Evolutionary conservation across 2,329 filamentous ascomycete species (phyloP).

Genomic region (Alternaria solani): DNA sequence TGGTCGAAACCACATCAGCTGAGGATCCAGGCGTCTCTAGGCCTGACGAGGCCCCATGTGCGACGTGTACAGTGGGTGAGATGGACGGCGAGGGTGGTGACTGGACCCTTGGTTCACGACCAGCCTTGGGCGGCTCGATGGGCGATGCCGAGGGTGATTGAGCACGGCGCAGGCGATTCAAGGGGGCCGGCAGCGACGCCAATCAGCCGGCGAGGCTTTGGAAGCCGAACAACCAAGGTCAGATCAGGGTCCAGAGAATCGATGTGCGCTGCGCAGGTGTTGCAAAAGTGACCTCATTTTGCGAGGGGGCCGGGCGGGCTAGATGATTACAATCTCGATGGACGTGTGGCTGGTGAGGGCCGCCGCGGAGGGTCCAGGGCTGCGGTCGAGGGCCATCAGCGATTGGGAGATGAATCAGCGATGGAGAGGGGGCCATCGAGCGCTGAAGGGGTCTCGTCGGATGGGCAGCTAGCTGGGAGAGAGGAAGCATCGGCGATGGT

Average conservation of each 20-base stretch:
- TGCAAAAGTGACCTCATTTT: slow-evolving; percentile 14
- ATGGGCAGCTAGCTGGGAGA: no score
- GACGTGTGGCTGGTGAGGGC: background rate
- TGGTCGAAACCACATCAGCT: background rate
- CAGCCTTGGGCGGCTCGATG: slow-evolving; percentile 10
- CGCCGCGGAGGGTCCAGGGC: slow-evolving; percentile 7
- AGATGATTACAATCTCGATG: slow-evolving; percentile 20
- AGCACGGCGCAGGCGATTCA: slow-evolving; percentile 26
- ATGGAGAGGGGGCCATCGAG: slow-evolving; percentile 13
- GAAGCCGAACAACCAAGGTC: background rate
- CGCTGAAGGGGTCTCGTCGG: background rate
- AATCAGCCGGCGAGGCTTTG: background rate
- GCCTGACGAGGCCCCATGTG: background rate
- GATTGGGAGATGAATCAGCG: slow-evolving; percentile 9
- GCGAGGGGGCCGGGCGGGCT: background rate
- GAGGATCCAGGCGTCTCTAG: background rate
- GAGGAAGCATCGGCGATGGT: slow-evolving; percentile 27
- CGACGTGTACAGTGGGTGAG: slow-evolving; percentile 13
- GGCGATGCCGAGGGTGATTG: slow-evolving; percentile 29
- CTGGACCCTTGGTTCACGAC: slow-evolving; percentile 8
- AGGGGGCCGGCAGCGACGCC: background rate
- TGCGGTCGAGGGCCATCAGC: background rate
- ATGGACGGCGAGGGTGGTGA: slow-evolving; percentile 7
- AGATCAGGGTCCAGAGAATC: slow-evolving; percentile 17
- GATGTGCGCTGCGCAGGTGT: background rate